Evolutionary conservation across 129 eudicot species (phyloP).

Genomic region (Kitagawia praeruptora): DNA sequence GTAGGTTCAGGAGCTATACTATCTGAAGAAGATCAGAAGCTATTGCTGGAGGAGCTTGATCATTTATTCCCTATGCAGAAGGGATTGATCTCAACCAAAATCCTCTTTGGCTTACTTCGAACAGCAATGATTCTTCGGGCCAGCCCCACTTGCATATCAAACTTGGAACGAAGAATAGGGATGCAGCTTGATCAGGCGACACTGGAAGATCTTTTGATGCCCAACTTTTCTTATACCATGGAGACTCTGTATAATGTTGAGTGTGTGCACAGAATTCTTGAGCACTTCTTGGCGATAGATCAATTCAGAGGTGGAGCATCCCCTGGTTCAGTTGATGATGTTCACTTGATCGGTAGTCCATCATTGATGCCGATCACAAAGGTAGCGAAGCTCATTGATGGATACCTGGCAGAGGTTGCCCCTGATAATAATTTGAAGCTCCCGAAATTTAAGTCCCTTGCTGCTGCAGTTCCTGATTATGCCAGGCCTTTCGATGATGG

Average conservation of each 20-base stretch:
- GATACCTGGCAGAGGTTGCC: constrained; percentile 93
- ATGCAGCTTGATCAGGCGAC: constrained; percentile 91
- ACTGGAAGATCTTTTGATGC: constrained; percentile 89
- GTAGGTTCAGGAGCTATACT: constrained; percentile 29
- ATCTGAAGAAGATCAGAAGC: constrained; percentile 72
- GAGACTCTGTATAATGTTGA: constrained; percentile 88
- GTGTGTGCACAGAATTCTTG: constrained; percentile 80
- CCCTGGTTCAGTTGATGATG: constrained; percentile 70
- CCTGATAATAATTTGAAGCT: constrained; percentile 86
- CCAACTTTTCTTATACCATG: constrained; percentile 79
- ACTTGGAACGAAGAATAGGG: constrained; percentile 75
- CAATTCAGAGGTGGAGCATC: constrained; percentile 73
- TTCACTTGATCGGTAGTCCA: constrained; percentile 68
- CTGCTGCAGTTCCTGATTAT: constrained; percentile 88
- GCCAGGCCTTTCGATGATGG: constrained; percentile 98
- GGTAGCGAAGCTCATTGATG: constrained; percentile 92
- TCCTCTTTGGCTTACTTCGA: constrained; percentile 68
- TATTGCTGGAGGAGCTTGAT: constrained; percentile 71
- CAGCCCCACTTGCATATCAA: constrained; percentile 44
- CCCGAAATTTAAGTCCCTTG: constrained; percentile 80
- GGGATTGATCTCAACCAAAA: constrained; percentile 63
- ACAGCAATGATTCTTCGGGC: constrained; percentile 77
- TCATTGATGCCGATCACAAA: constrained; percentile 83
- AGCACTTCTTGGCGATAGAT: constrained; percentile 75
- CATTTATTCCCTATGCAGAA: constrained; percentile 63